phyloP scores from a whole-genome alignment of 306 rosid genomes.

The Cucurbita maxima region DNA sequence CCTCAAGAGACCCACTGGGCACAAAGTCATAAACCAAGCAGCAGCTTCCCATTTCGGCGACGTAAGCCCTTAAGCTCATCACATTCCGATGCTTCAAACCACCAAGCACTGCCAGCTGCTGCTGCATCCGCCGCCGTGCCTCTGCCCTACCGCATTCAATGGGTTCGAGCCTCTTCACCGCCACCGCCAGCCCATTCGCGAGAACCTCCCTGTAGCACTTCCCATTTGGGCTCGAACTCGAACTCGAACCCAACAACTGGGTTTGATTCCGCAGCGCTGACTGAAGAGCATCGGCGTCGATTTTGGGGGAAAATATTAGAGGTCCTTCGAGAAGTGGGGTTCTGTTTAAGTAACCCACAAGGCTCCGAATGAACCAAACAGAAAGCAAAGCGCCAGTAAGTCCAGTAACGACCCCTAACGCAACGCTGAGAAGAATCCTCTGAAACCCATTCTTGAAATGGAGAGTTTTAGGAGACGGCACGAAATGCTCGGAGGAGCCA shows the following conservation, averaged over 20 bases:
- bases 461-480: slow-evolving; percentile 12
- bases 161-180: slow-evolving; percentile 68
- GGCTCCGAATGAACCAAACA: slow-evolving; percentile 45
- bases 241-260: slow-evolving; percentile 70
- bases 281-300: slow-evolving; percentile 63
- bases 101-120: slow-evolving; percentile 64
- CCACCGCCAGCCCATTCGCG: slow-evolving; percentile 62
- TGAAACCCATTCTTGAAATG: slow-evolving; percentile 22
- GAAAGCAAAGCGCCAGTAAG: slow-evolving; percentile 36
- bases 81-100: slow-evolving; percentile 58
- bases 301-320: slow-evolving; percentile 70
- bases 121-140: slow-evolving; percentile 48
- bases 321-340: slow-evolving; percentile 89
- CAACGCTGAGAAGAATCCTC: slow-evolving; percentile 48
- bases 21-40: slow-evolving; percentile 76
- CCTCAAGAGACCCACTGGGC: slow-evolving; percentile 58
- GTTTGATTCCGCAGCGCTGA: slow-evolving; percentile 45
- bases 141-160: slow-evolving; percentile 34
- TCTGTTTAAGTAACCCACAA: slow-evolving; percentile 44
- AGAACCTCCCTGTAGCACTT: slow-evolving; percentile 68
- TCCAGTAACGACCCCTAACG: slow-evolving; percentile 52
- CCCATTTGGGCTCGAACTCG: slow-evolving; percentile 60
- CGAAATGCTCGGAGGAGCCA: slow-evolving; percentile 26
- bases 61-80: slow-evolving; percentile 86
- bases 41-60: slow-evolving; percentile 47